Percentiles rank a stretch among this genome's conserved stretches.
These are phyloP conservation scores for Solanum paucissectum DNA, from an alignment of 257 asterid species.

Conservation along the genomic window DNA sequence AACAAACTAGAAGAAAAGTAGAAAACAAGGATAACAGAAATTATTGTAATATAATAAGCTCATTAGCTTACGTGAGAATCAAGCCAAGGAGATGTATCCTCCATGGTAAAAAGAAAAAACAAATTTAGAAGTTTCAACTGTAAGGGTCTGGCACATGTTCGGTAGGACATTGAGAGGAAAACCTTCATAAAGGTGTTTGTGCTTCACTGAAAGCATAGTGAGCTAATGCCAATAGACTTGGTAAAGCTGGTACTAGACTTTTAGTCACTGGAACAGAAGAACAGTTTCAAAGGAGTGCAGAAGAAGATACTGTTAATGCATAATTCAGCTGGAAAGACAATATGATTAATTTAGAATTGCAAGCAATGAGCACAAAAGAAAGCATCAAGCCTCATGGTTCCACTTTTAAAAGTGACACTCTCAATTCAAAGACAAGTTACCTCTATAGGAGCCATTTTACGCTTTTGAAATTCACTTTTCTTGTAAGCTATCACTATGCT, in stretches of 20 bases:
- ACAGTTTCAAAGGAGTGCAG: not conserved
- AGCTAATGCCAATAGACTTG: not conserved
- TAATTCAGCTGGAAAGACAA: not conserved
- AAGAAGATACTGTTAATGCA: not conserved
- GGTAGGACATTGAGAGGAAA: not conserved
- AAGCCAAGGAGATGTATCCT: not conserved
- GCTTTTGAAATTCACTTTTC: conserved; percentile 58
- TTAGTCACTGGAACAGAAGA: not conserved
- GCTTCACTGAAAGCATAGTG: not conserved
- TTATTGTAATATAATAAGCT: not conserved
- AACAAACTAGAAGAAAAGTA: not conserved
- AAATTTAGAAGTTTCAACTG: not conserved
- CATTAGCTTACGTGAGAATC: not conserved
- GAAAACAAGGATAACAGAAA: not conserved
- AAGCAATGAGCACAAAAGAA: not conserved
- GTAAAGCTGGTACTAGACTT: not conserved
- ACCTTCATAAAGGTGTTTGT: not conserved
- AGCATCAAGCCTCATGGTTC: not conserved
- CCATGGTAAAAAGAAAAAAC: not conserved
- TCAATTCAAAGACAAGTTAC: conserved; percentile 17
- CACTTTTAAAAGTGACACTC: not conserved
- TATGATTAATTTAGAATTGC: not conserved
- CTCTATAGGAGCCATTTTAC: conserved; percentile 61
- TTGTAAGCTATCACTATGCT: conserved; percentile 90
- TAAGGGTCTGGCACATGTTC: not conserved